Base-by-base conservation (phyloP, 805 yeast genomes). In the Schwanniomyces occidentalis region DNA sequence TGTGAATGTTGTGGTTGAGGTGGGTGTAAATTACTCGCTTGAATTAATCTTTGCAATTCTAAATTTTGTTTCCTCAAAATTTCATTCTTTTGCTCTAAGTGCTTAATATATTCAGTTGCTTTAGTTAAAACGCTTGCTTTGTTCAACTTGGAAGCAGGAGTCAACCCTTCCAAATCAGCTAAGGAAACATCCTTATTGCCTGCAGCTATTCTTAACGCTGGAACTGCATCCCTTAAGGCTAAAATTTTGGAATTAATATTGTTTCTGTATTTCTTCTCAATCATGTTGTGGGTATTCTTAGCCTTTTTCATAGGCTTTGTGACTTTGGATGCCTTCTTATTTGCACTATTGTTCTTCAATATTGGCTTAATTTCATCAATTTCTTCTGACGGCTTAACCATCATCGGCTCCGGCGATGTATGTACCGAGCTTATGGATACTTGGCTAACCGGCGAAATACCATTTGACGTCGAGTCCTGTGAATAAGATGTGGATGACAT, bases 251-350 rank as follows among this genome's bases (percentile, higher is more conserved):
- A 69, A 50, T 84, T 85, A 45, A 85, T 82, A 51, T 85, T 85
- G 14, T 85, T 81, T 46, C 95, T 61, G 58, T 86, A 86, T 51
- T 83, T 80, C 61, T 85, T 85, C 54, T 86, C 95, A 46, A 85
- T 81, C 69, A 83, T 78, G 51, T 85, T 85, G 60, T 85, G 95
- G 6, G 86, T 74, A 1, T 80, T 69, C 58, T 82, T 74, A 36
- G 73, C 76, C 54, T 78, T 79, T 39, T 67, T 68, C 41, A 63
- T 69, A 4, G 78, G 75, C 45, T 76, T 78, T 4, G 63, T 34
- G 13, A 66, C 39, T 55, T 58, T 7, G 48, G 34, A 5, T 27
- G 8, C 24, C 34, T 42, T 27, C 17, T 33, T 37, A 22, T 28
- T 24, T 19, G 10, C 27, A 13, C 23, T n/a, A n/a, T n/a, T n/a